Evolutionary conservation across 2,329 filamentous ascomycete genomes (phyloP).

Genomic region (Phialophora tarda): DNA sequence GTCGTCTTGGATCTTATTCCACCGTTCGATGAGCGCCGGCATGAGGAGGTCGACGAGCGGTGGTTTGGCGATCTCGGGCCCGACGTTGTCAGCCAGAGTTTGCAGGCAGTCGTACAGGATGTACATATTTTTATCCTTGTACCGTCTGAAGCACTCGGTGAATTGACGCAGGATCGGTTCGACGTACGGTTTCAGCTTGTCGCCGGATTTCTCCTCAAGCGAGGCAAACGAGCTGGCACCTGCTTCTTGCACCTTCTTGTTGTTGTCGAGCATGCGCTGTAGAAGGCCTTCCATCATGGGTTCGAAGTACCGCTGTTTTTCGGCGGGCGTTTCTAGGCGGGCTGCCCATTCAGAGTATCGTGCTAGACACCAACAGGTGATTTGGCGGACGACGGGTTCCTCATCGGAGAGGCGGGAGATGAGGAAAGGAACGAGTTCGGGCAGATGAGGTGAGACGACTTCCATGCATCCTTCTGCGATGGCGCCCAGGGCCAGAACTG

Average conservation of each 20-base stretch:
- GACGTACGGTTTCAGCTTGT: conserved; percentile 81
- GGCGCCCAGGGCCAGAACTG: conserved; percentile 89
- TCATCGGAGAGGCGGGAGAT: conserved; percentile 81
- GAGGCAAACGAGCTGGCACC: conserved; percentile 95
- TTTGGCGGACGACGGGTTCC: conserved; percentile 91
- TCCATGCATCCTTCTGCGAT: conserved; percentile 94
- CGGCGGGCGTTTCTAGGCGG: conserved; percentile 67
- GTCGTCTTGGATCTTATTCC: conserved; percentile 84
- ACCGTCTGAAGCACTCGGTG: conserved; percentile 87
- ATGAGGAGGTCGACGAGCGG: conserved; percentile 85
- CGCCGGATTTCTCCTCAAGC: conserved; percentile 89
- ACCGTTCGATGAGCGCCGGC: conserved; percentile 87
- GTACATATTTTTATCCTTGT: conserved; percentile 99
- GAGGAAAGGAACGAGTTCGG: conserved; percentile 87
- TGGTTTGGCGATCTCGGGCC: conserved; percentile 76
- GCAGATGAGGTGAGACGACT: conserved; percentile 86
- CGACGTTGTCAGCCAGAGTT: conserved; percentile 90
- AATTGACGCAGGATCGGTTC: conserved; percentile 90
- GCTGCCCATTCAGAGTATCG: conserved; percentile 94
- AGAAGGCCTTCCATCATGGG: conserved; percentile 97
- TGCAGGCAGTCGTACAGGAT: conserved; percentile 98
- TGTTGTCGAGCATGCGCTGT: conserved; percentile 91
- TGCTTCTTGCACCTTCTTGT: conserved; percentile 97
- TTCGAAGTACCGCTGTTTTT: conserved; percentile 81
- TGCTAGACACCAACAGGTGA: conserved; percentile 96